These are phyloP conservation scores for Datura wrightii DNA, from an alignment of 257 asterid species.

Conservation along the genomic window DNA sequence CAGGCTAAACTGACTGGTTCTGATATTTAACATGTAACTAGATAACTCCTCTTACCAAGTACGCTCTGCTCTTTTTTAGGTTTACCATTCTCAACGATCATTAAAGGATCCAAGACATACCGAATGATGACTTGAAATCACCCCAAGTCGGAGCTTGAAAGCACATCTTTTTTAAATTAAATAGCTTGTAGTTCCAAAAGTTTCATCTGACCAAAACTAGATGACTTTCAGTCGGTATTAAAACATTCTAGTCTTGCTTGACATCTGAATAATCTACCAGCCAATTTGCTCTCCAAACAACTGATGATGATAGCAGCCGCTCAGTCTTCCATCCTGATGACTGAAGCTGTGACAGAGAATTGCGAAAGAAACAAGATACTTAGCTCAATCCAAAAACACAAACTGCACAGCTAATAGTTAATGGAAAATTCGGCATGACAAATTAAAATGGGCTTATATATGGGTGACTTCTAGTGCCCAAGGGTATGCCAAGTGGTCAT, in stretches of 20 bases:
- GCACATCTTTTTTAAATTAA: neutral
- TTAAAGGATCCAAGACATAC: conserved; percentile 25
- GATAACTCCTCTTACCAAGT: neutral
- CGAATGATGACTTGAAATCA: conserved; percentile 5
- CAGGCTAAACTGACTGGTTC: conserved; percentile 1
- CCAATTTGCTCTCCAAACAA: conserved; percentile 95
- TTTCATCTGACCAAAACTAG: neutral
- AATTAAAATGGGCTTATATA: neutral
- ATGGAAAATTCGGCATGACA: neutral
- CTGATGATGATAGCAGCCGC: conserved; percentile 79
- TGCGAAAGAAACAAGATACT: conserved; percentile 3
- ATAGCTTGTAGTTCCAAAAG: neutral
- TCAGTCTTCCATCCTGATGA: conserved; percentile 87
- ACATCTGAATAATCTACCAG: conserved; percentile 46
- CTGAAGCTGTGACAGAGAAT: conserved; percentile 63
- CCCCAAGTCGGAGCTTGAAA: neutral
- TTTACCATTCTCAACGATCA: conserved; percentile 13
- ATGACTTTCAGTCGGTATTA: neutral
- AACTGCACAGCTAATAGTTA: neutral
- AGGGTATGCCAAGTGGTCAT: neutral
- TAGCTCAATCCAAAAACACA: conserved; percentile 13
- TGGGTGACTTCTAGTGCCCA: neutral
- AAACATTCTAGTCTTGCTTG: conserved; percentile 53
- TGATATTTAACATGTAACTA: neutral
- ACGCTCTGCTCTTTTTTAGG: neutral